Evolutionary conservation across 208 protist genomes (phyloP).

Genomic region (Acanthamoeba culbertsoni): DNA sequence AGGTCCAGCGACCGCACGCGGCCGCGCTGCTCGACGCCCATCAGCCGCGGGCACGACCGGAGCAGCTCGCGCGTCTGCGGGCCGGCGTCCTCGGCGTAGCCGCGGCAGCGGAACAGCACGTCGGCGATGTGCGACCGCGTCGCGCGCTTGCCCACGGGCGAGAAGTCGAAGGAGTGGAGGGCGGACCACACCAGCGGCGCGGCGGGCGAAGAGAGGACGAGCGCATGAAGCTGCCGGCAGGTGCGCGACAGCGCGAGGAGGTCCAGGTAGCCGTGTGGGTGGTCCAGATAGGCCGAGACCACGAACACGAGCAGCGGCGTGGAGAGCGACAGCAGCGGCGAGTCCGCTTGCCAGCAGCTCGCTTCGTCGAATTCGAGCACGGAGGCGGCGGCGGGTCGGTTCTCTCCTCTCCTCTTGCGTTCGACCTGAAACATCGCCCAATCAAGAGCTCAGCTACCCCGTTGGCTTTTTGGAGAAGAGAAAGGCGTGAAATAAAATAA

Average conservation of each 20-base stretch:
- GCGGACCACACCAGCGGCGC: neutral
- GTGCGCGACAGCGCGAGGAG: neutral
- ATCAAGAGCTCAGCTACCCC: no score
- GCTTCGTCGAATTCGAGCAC: neutral
- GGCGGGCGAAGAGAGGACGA: neutral
- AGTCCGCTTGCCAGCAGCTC: neutral
- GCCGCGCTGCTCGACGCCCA: neutral
- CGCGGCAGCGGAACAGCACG: neutral
- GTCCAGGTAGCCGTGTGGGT: neutral
- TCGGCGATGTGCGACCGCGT: neutral
- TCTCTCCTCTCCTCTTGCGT: neutral
- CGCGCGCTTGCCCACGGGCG: neutral
- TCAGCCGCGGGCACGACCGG: neutral
- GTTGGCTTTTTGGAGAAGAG: no score
- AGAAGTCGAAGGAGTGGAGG: slow-evolving; percentile 11
- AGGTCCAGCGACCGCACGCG: neutral
- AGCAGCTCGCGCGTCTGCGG: neutral
- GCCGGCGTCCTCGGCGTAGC: neutral
- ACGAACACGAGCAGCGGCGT: neutral
- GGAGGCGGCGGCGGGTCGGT: neutral
- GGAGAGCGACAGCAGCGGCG: neutral
- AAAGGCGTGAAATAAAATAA: no score
- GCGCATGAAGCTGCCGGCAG: neutral
- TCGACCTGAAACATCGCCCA: neutral
- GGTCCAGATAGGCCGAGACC: neutral